These are phyloP conservation scores for Rhizoctonia solani DNA, from an alignment of 1,284 basidiomycete species.

Conservation along the genomic window DNA sequence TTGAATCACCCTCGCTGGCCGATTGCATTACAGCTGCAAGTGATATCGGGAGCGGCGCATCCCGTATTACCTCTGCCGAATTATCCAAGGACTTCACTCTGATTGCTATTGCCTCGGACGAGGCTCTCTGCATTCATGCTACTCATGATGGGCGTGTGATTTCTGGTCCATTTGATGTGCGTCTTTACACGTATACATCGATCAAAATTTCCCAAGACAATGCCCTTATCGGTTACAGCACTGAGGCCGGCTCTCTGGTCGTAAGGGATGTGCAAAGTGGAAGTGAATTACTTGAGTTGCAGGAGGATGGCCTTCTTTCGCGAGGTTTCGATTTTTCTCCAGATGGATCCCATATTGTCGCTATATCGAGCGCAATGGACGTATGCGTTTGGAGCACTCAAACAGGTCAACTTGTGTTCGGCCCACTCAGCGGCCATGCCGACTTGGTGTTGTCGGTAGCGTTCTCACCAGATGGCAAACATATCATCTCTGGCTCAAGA, in stretches of 20 bases:
- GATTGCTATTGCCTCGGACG: too few relatives aligned
- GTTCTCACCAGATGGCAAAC: not conserved
- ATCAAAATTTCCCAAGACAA: not conserved
- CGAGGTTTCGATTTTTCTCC: slow-evolving; percentile 28
- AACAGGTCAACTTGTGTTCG: not conserved
- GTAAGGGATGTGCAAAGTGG: not conserved
- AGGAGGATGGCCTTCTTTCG: not conserved
- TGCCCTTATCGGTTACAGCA: not conserved
- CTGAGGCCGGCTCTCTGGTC: too few relatives aligned
- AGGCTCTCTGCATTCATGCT: too few relatives aligned
- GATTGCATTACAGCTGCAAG: too few relatives aligned
- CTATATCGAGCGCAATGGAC: not conserved
- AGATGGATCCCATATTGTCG: slow-evolving; percentile 11
- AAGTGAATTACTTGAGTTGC: too few relatives aligned
- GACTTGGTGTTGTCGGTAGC: not conserved
- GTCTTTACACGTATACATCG: not conserved
- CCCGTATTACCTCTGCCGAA: too few relatives aligned
- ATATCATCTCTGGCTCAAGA: not conserved
- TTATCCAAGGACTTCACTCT: too few relatives aligned
- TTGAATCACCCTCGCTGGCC: too few relatives aligned
- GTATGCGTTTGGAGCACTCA: slow-evolving; percentile 30
- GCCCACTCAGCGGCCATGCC: not conserved
- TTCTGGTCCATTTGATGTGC: too few relatives aligned
- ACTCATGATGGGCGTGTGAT: too few relatives aligned
- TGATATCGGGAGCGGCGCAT: too few relatives aligned